Evolutionary conservation across 257 asterid genomes (phyloP).

Genomic region (Solanum sejunctum): DNA sequence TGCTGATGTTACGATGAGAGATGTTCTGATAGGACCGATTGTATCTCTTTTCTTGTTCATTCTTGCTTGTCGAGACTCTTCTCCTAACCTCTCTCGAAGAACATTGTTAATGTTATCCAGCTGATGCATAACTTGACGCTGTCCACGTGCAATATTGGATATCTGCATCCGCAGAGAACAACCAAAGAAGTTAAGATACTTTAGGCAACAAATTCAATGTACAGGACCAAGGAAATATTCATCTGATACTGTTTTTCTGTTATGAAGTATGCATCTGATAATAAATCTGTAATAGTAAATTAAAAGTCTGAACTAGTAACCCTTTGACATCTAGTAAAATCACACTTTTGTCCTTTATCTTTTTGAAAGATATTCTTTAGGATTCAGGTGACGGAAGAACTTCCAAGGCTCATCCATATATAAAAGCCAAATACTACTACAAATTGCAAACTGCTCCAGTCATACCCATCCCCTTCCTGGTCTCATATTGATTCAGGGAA

Average conservation of each 20-base stretch:
- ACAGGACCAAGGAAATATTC: background rate
- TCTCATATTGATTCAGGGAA: background rate
- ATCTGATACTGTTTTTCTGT: background rate
- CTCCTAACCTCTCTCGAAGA: constrained; percentile 21
- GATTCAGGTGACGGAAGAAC: background rate
- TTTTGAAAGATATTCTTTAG: background rate
- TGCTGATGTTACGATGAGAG: constrained; percentile 19
- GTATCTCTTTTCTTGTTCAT: constrained; percentile 6
- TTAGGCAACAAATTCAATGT: background rate
- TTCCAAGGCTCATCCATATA: background rate
- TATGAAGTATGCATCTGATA: background rate
- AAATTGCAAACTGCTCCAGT: background rate
- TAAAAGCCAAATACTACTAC: background rate
- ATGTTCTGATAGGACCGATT: constrained; percentile 1
- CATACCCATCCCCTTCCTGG: background rate
- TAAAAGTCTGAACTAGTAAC: background rate
- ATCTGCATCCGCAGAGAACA: constrained; percentile 25
- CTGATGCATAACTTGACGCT: constrained; percentile 74
- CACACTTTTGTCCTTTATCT: background rate
- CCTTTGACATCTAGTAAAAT: background rate
- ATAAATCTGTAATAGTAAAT: background rate
- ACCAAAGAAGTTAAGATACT: background rate
- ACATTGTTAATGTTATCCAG: constrained; percentile 54
- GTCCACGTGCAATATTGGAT: constrained; percentile 52
- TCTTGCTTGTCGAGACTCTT: background rate